Base-by-base conservation (phyloP, 2,329 filamentous ascomycete genomes). In the Xylariomycetidae sp. region DNA sequence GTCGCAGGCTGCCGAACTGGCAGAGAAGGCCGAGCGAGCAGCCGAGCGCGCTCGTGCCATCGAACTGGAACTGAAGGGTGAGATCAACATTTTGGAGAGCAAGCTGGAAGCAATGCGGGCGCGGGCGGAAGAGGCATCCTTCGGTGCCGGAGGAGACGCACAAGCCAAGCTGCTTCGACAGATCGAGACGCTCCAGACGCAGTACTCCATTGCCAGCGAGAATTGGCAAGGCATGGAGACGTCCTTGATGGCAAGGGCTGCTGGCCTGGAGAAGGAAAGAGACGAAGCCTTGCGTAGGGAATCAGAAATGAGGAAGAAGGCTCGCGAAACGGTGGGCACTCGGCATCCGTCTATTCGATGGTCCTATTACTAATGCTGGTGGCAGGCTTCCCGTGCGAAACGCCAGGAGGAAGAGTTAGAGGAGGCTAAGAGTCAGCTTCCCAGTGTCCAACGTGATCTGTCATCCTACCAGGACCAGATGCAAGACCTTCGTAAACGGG, bases 171-270 rank as follows among this genome's bases (percentile, higher is more conserved):
- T 96, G 25, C 68, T 96, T 26, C 79, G 92, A 25, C 93, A 98
- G 60, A 84, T 98, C 34, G 92, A 98, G 64, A 95, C 86, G 1
- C 64, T 98, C 23, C 92, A 98, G 59, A 92, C 85, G 6, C 93
- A 98, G 57, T 95, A 98, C 60, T 80, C 88, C 1, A 80, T 93
- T 34, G 92, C 92, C 1, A 92, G 86, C 47, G 87, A 94, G 53
- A 98, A 98, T 50, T 98, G 93, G 92, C 89, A 95, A 54, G 86
- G 88, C 1, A 93, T 98, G 41, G 90, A 98, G 59, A 77, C 84
- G 8, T 93, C 85, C 3, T 63, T 98, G 19, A 74, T 90, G 31
- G 78, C 85, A 15, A 77, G 89, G 37, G 72, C 92, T 9, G 72
- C 80, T 4, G 81, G 68, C 31, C 67, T 96, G 8, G 92, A 98